Conservation (phyloP, 768 basidiomycete species). For the Punctularia strigosozonata region DNA sequence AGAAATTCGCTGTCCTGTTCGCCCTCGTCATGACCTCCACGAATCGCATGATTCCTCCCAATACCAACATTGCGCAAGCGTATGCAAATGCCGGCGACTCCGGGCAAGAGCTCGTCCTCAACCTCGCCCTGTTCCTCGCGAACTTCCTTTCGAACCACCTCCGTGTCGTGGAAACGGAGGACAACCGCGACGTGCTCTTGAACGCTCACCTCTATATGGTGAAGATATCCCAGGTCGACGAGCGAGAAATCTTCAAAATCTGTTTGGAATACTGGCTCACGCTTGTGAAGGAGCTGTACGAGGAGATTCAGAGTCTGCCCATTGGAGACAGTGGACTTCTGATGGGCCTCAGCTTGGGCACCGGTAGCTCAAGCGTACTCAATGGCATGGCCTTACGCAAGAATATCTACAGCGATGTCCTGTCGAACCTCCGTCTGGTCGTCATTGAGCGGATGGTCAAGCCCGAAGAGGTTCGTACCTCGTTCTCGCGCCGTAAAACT, state of each 20-base stretch:
- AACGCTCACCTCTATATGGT: constrained; percentile 98
- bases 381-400: constrained; percentile 76
- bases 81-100: constrained; percentile 83
- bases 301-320: constrained; percentile 88
- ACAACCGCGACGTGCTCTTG: constrained; percentile 83
- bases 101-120: constrained; percentile 94
- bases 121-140: constrained; percentile 92
- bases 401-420: constrained; percentile 90
- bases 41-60: constrained; percentile 94
- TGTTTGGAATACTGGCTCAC: constrained; percentile 97
- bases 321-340: constrained; percentile 78
- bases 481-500: constrained; percentile 1
- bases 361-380: constrained; percentile 52
- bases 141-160: constrained; percentile 94
- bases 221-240: constrained; percentile 95
- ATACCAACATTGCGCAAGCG: constrained; percentile 87
- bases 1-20: constrained; percentile 95
- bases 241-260: constrained; percentile 98
- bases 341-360: constrained; percentile 81
- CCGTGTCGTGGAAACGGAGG: constrained; percentile 85
- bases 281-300: constrained; percentile 92
- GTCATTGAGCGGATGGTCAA: constrained; percentile 99
- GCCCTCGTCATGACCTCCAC: constrained; percentile 97
- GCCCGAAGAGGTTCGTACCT: constrained; percentile 77
- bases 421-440: constrained; percentile 87